Conservation (phyloP, 768 basidiomycete species). For the Rhodotorula sphaerocarpa region DNA sequence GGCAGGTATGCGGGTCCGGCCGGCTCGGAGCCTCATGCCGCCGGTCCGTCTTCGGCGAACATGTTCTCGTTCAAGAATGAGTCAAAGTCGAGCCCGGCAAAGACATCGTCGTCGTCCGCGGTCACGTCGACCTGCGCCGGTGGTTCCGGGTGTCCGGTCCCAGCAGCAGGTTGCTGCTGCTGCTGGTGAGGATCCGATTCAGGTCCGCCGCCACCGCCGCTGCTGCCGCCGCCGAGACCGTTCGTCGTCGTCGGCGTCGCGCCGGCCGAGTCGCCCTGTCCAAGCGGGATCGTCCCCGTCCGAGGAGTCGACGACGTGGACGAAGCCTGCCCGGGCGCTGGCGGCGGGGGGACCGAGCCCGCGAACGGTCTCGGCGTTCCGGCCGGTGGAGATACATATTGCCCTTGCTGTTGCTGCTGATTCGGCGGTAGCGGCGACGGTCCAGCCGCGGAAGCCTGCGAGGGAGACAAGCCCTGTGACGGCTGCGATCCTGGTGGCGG, state of each 20-base stretch:
- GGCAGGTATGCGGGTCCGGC: no score
- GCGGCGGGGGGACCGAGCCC: slow-evolving; percentile 1
- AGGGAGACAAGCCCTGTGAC: not conserved
- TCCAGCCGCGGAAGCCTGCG: not conserved
- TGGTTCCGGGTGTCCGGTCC: not conserved
- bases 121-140: slow-evolving; percentile 4
- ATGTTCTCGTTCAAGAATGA: slow-evolving; percentile 28
- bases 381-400: not conserved
- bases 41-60: slow-evolving; percentile 22
- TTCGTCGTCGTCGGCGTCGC: not conserved
- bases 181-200: not conserved
- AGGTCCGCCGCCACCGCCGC: not conserved
- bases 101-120: slow-evolving; percentile 16
- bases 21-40: no score
- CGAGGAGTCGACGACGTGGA: slow-evolving; percentile 9
- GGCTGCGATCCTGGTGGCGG: not conserved
- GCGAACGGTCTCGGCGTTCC: slow-evolving; percentile 18
- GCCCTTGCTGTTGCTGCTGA: not conserved
- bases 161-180: not conserved
- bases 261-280: slow-evolving; percentile 1
- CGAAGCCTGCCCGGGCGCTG: not conserved
- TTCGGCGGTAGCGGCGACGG: not conserved
- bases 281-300: not conserved
- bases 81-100: slow-evolving; percentile 25
- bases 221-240: not conserved